Evolutionary conservation across 306 rosid species (phyloP).

Genomic region (Cucurbita ficifolia): DNA sequence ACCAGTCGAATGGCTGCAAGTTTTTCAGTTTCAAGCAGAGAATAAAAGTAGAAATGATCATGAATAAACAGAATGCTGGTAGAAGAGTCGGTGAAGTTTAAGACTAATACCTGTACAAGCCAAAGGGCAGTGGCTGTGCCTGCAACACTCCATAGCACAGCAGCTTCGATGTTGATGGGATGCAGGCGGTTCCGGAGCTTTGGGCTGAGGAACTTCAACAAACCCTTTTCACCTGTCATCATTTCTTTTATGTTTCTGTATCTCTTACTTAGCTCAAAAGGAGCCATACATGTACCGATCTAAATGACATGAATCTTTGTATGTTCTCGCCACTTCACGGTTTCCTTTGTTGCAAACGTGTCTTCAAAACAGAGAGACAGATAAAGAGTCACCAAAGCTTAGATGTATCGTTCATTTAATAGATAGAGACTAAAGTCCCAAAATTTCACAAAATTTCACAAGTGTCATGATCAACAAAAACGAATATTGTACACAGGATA

Average conservation of each 20-base stretch:
- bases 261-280: conserved; percentile 1
- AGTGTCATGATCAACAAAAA: not conserved
- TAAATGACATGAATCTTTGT: conserved; percentile 3
- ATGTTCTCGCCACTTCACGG: not conserved
- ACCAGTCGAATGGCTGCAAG: conserved; percentile 61
- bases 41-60: not conserved
- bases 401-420: not conserved
- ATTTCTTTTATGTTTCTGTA: not conserved
- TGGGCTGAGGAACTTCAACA: conserved; percentile 15
- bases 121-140: conserved; percentile 16
- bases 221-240: conserved; percentile 34
- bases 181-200: conserved; percentile 34
- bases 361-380: not conserved
- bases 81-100: not conserved
- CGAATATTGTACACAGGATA: not conserved
- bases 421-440: not conserved
- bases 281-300: conserved; percentile 17
- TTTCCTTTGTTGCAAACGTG: not conserved
- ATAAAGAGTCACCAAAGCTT: not conserved
- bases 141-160: conserved; percentile 65
- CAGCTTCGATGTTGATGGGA: conserved; percentile 44
- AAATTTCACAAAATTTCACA: not conserved
- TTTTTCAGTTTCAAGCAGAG: not conserved
- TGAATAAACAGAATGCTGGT: not conserved
- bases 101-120: not conserved